Base-by-base conservation (phyloP, 75 land plant genomes). In the Picea glauca region DNA sequence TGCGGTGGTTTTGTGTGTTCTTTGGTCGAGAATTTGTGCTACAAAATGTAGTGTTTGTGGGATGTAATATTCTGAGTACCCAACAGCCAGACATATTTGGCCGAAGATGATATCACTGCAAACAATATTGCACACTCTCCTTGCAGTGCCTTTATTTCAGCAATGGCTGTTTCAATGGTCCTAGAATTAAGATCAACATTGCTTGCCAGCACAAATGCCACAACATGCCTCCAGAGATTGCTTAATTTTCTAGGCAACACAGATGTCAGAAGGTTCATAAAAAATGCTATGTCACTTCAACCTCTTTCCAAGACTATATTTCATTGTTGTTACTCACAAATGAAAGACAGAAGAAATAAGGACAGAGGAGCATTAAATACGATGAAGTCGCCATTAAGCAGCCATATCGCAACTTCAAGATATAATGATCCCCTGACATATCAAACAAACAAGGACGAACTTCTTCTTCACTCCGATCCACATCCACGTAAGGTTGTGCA, bases 11-110 rank as follows among this genome's bases (percentile, higher is more conserved):
- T 33, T 83, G 98, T 13, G 87, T 96, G 21, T 80, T 96, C 57
- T 96, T 91, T 86, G 93, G 94, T 23, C 92, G 98, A 8, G 98
- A 96, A 76, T 96, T 93, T 77, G 78, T 74, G 17, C 83, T 96
- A 43, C 89, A 87, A 18, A 83, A 90, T 65, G 84, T 93, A 54
- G 83, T 96, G 74, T 62, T 87, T 93, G 17, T 96, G 98, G 98
- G 98, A 96, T 88, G 96, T 91, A 54, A 88, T 93, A 76, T 90
- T 96, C 78, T 78, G 88, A 60, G 88, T 87, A 20, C 75, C 86
- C 4, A 93, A 88, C 83, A 18, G 43, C 33, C 80, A 76, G 63
- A 58, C 79, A 15, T 21, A 5, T 60, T 33, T 60, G 58, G 58
- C 30, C 35, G 31, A 23, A 61, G 82, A 84, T 58, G 35, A 82